A percentile compares a stretch with the other conserved stretches of the same genome.
These are phyloP conservation scores for Mortierella sp. DNA, from an alignment of 371 early-diverging fungal genomes.

Conservation along the genomic window DNA sequence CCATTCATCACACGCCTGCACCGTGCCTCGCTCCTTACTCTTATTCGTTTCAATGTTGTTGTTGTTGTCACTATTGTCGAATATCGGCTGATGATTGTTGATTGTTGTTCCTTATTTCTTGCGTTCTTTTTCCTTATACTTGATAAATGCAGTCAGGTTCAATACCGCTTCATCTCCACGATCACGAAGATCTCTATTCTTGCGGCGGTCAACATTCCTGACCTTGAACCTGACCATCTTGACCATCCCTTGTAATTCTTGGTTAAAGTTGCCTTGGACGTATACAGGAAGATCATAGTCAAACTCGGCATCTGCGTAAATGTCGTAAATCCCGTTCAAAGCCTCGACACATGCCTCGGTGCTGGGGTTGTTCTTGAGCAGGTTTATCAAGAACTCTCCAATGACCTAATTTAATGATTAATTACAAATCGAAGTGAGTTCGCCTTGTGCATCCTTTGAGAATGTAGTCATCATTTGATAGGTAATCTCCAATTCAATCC, in stretches of 20 bases:
- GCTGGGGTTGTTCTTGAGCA: slow-evolving; percentile 58
- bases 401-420: slow-evolving; percentile 54
- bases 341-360: slow-evolving; percentile 78
- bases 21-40: no score
- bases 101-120: slow-evolving; percentile 7
- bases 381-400: slow-evolving; percentile 71
- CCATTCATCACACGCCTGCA: no score
- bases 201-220: slow-evolving; percentile 78
- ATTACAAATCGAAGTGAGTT: no score
- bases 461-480: no score
- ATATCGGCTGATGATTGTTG: not conserved
- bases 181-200: slow-evolving; percentile 75
- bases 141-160: slow-evolving; percentile 87
- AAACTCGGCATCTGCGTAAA: slow-evolving; percentile 86
- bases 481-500: no score
- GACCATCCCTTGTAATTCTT: slow-evolving; percentile 66
- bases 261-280: slow-evolving; percentile 75
- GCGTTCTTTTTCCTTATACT: slow-evolving; percentile 82
- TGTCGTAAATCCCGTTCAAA: slow-evolving; percentile 88
- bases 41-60: no score
- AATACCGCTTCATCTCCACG: slow-evolving; percentile 85
- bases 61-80: no score
- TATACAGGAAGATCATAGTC: slow-evolving; percentile 91
- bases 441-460: no score
- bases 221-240: slow-evolving; percentile 64